Base-by-base conservation (phyloP, 1,139 yeast genomes). In the Yamadazyma buinensis region DNA sequence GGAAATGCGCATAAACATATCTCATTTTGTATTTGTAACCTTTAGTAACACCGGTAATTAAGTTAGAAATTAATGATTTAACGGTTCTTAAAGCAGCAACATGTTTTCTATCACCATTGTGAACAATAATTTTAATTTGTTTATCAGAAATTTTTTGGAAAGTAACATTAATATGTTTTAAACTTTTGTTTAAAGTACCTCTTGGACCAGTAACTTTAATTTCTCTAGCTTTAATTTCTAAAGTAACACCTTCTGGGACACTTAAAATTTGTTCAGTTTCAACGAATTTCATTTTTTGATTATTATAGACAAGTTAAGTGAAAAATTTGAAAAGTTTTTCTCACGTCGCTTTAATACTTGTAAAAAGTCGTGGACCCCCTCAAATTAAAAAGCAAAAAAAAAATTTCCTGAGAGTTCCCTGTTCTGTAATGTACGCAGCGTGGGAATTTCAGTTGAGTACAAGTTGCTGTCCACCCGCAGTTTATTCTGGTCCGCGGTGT, bases 1-100 rank as follows among this genome's bases (percentile, higher is more conserved):
- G 99, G 95, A 92, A 92, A 86, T 94, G 98, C 83, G 98, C 99
- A 68, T 92, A 94, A 54, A 92, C 98, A 72, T 88, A 90, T 72
- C 82, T 37, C 96, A 92, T 83, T 88, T 92, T 90, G 95, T 92
- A 92, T 76, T 84, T 82, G 95, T 76, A 92, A 72, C 98, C 97
- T 79, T 84, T 84, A 70, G 98, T 92, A 64, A 92, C 98, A 84
- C 99, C 98, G 53, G 86, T 86, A 75, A 92, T 73, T 81, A 92
- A 72, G 87, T 94, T 92, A 64, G 87, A 67, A 60, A 92, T 77
- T 65, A 92, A 77, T 54, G 97, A 86, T 77, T 88, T 88, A 72
- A 92, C 97, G 49, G 98, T 92, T 81, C 97, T 90, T 69, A 92
- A 80, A 65, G 97, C 87, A 67, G 99, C 99, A 70, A 92, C 97